Percentiles rank a stretch among this genome's conserved stretches.
Evolutionary conservation across 495 filamentous ascomycete species (phyloP).

Genomic region (Recurvomyces mirabilis): DNA sequence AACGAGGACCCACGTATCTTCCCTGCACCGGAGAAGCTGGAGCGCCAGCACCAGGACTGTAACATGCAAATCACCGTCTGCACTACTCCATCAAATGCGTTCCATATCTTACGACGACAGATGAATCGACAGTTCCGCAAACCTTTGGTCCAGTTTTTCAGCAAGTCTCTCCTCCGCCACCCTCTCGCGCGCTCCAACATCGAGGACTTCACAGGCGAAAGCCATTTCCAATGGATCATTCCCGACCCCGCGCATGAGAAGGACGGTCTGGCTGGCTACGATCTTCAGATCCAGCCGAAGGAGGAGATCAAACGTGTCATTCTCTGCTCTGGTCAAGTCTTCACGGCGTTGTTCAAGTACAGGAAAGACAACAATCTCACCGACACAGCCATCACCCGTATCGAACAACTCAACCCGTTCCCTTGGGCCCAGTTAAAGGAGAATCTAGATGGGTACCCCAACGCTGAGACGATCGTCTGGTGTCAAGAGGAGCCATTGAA

Average conservation of each 20-base stretch:
- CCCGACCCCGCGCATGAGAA: constrained; percentile 71
- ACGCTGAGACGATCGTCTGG: constrained; percentile 94
- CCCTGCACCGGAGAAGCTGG: constrained; percentile 74
- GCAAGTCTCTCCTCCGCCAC: constrained; percentile 85
- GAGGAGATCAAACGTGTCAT: constrained; percentile 91
- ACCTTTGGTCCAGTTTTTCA: constrained; percentile 95
- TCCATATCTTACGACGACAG: constrained; percentile 92
- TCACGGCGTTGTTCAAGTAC: constrained; percentile 79
- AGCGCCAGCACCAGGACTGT: constrained; percentile 97
- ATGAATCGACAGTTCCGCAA: constrained; percentile 99
- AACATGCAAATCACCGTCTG: constrained; percentile 98
- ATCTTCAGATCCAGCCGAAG: constrained; percentile 51
- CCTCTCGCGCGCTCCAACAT: constrained; percentile 78
- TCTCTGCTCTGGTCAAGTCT: constrained; percentile 91
- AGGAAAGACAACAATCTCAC: constrained; percentile 73
- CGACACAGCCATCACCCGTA: constrained; percentile 82
- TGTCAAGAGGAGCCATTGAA: constrained; percentile 95
- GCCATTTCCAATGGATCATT: constrained; percentile 94
- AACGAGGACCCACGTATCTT: constrained; percentile 95
- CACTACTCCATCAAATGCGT: constrained; percentile 84
- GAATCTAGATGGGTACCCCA: constrained; percentile 91
- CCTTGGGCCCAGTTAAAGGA: constrained; percentile 92
- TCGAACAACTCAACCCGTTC: constrained; percentile 98
- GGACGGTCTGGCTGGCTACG: constrained; percentile 31
- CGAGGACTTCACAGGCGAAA: constrained; percentile 79